These are phyloP conservation scores for Trichosanthes cucumerina DNA, from an alignment of 306 rosid genomes.

Conservation along the genomic window DNA sequence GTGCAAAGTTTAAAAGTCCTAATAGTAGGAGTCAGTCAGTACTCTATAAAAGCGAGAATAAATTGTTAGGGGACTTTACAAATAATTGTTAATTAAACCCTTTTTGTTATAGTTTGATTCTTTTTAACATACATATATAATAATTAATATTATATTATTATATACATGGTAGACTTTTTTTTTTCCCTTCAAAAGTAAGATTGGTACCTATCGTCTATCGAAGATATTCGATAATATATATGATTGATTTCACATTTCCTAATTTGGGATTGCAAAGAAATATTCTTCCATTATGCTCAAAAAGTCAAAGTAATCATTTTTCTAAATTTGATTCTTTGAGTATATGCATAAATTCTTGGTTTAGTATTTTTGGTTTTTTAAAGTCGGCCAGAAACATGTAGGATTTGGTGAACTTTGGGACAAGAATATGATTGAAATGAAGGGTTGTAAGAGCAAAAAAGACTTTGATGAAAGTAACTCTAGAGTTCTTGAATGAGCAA, in stretches of 20 bases:
- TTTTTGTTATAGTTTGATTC: not conserved
- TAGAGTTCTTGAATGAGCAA: not conserved
- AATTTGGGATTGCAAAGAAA: not conserved
- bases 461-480: not conserved
- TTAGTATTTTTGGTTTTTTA: not conserved
- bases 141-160: not conserved
- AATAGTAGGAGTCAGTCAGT: not conserved
- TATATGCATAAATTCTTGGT: not conserved
- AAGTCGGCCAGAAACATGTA: not conserved
- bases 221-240: constrained; percentile 6
- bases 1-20: constrained; percentile 10
- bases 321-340: not conserved
- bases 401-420: not conserved
- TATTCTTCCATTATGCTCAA: not conserved
- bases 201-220: not conserved
- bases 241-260: constrained; percentile 4
- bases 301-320: constrained; percentile 1
- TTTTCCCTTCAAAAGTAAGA: not conserved
- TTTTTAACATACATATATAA: not conserved
- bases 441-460: not conserved
- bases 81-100: not conserved
- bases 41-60: not conserved
- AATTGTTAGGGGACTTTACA: not conserved
- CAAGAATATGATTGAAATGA: not conserved
- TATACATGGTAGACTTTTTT: not conserved